Evolutionary conservation across 176 grass and related monocot species (phyloP).

Genomic region (Zoysia japonica): DNA sequence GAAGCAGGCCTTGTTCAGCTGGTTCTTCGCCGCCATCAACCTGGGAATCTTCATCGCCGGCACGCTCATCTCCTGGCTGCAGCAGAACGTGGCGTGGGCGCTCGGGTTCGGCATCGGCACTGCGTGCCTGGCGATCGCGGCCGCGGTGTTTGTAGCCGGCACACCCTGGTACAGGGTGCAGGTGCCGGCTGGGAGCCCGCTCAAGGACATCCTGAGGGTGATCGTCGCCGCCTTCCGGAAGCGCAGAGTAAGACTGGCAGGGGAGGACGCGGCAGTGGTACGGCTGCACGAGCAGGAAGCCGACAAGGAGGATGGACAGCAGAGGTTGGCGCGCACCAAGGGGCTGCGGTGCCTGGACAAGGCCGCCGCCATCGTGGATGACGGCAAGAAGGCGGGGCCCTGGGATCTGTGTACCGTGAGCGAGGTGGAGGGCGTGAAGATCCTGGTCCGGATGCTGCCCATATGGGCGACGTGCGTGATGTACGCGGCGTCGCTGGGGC

Average conservation of each 20-base stretch:
- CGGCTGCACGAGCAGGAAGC: conserved; percentile 33
- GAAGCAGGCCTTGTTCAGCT: conserved; percentile 77
- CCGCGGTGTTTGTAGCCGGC: conserved; percentile 52
- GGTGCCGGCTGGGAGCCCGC: conserved; percentile 54
- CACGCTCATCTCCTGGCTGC: conserved; percentile 63
- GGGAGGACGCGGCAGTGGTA: neutral
- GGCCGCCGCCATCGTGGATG: conserved; percentile 36
- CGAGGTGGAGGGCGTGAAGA: conserved; percentile 77
- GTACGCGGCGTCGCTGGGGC: conserved; percentile 62
- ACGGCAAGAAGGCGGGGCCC: neutral
- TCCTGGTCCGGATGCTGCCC: conserved; percentile 60
- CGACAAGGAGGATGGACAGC: neutral
- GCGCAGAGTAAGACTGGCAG: conserved; percentile 10
- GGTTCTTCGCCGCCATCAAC: conserved; percentile 68
- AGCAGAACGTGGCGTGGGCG: conserved; percentile 68
- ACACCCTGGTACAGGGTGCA: conserved; percentile 53
- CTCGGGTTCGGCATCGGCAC: conserved; percentile 69
- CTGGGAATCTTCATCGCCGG: conserved; percentile 64
- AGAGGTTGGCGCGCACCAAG: conserved; percentile 53
- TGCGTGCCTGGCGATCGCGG: conserved; percentile 49
- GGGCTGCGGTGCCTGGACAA: conserved; percentile 61
- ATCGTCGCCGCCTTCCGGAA: conserved; percentile 49
- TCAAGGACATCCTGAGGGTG: conserved; percentile 61
- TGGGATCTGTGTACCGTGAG: conserved; percentile 58
- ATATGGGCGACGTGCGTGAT: conserved; percentile 71